Evolutionary conservation across 2,329 filamentous ascomycete genomes (phyloP).

Genomic region (Endothia cerciana): DNA sequence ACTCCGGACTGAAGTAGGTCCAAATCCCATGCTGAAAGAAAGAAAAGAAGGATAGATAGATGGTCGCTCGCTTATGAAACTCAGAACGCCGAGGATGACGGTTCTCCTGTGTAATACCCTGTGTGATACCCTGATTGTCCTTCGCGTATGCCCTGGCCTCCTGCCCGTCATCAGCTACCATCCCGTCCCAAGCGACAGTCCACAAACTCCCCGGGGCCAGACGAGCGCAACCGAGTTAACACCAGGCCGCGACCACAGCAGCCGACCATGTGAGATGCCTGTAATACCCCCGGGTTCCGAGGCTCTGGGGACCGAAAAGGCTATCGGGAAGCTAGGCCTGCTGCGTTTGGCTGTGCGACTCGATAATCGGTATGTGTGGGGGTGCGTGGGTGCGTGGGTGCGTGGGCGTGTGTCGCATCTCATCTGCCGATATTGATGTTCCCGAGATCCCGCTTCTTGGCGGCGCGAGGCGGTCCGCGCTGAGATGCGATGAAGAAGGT

Average conservation of each 20-base stretch:
- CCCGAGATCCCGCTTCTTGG: too few species aligned
- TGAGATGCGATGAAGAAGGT: not conserved
- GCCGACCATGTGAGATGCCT: not conserved
- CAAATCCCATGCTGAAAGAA: not conserved
- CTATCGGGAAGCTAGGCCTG: not conserved
- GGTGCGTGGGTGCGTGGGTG: not conserved
- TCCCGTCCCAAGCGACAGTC: not conserved
- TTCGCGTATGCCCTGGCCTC: not conserved
- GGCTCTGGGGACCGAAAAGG: not conserved
- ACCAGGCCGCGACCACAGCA: not conserved
- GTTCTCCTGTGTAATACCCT: not conserved
- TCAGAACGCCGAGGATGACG: not conserved
- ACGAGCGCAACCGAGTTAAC: too few species aligned
- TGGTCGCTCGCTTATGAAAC: constrained; percentile 8
- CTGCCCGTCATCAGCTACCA: too few species aligned
- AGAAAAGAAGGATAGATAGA: too few species aligned
- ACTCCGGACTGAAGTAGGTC: constrained; percentile 3
- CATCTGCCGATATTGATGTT: not conserved
- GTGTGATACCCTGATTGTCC: not conserved
- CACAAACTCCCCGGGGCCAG: not conserved
- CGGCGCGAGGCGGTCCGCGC: too few species aligned
- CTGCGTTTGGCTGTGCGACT: not conserved
- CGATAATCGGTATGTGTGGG: not conserved
- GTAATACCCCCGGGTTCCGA: not conserved
- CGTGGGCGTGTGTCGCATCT: not conserved